Conservation (phyloP, 495 filamentous ascomycete genomes). For the Penicillium antarcticum region DNA sequence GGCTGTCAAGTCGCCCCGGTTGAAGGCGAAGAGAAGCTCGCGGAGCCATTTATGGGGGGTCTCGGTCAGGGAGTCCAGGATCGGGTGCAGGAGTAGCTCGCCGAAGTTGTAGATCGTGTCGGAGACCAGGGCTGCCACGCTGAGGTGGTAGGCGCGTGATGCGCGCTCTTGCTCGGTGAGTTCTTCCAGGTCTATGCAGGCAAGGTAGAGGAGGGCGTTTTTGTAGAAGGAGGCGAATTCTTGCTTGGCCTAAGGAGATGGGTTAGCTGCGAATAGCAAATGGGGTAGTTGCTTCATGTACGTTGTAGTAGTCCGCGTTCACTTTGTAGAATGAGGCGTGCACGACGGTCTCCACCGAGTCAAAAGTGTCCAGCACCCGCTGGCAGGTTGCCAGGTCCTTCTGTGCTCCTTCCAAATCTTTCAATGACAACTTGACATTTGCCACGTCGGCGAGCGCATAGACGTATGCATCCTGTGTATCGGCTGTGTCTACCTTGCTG, state of each 20-base stretch:
- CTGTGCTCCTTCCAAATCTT: conserved; percentile 70
- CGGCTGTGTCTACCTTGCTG: conserved; percentile 84
- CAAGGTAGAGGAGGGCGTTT: conserved; percentile 96
- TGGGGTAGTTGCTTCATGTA: conserved; percentile 15
- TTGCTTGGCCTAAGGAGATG: conserved; percentile 58
- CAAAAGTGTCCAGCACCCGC: conserved; percentile 82
- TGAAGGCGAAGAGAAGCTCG: conserved; percentile 94
- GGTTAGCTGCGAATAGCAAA: background rate
- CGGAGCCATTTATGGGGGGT: conserved; percentile 76
- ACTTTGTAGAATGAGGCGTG: conserved; percentile 96
- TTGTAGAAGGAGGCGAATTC: conserved; percentile 96
- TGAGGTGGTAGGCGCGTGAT: conserved; percentile 84
- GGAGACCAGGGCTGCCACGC: conserved; percentile 86
- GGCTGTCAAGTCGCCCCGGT: conserved; percentile 85
- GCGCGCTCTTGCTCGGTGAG: conserved; percentile 69
- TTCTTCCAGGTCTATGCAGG: conserved; percentile 81
- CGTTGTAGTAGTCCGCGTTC: conserved; percentile 93
- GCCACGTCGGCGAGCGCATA: conserved; percentile 91
- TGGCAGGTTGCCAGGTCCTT: conserved; percentile 86
- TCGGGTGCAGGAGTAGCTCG: conserved; percentile 95
- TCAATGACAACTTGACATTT: conserved; percentile 75
- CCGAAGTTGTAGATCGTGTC: conserved; percentile 99
- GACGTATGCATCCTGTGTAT: conserved; percentile 94
- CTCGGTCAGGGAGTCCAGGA: conserved; percentile 75
- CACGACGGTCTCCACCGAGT: conserved; percentile 92